A percentile compares a stretch with the other conserved stretches of the same genome.
Evolutionary conservation across 2,329 filamentous ascomycete species (phyloP).

Genomic region (Penicillium sp.): DNA sequence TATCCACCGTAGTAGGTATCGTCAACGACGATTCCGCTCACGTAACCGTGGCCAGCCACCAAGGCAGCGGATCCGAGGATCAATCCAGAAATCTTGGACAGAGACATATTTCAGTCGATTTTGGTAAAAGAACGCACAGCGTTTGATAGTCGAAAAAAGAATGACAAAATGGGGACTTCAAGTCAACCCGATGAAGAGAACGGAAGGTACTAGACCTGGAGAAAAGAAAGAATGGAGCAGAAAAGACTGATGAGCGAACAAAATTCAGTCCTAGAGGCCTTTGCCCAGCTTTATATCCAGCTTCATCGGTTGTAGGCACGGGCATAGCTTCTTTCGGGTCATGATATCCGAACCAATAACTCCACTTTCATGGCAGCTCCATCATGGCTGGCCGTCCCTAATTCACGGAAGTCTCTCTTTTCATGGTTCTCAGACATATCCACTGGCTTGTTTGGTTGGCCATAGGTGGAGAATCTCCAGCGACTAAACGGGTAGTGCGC

Average conservation of each 20-base stretch:
- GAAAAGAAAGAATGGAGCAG: slow-evolving; percentile 31
- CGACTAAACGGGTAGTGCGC: slow-evolving; percentile 18
- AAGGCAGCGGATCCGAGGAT: slow-evolving; percentile 37
- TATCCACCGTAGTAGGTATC: slow-evolving; percentile 43
- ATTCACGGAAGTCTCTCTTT: slow-evolving; percentile 8
- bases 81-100: slow-evolving; percentile 34
- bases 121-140: slow-evolving; percentile 31
- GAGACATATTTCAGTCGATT: slow-evolving; percentile 30
- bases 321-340: slow-evolving; percentile 16
- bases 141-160: slow-evolving; percentile 29
- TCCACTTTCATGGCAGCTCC: slow-evolving; percentile 18
- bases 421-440: not conserved
- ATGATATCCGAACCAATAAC: slow-evolving; percentile 6
- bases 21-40: slow-evolving; percentile 37
- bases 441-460: slow-evolving; percentile 4
- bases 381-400: slow-evolving; percentile 14
- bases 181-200: slow-evolving; percentile 29
- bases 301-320: not conserved
- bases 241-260: slow-evolving; percentile 24
- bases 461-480: slow-evolving; percentile 26
- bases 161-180: slow-evolving; percentile 34
- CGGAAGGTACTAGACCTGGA: slow-evolving; percentile 30
- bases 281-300: slow-evolving; percentile 18
- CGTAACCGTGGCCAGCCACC: slow-evolving; percentile 42
- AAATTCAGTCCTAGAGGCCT: slow-evolving; percentile 7